Base-by-base conservation (phyloP, 768 basidiomycete species). In the Rickenella mellea region DNA sequence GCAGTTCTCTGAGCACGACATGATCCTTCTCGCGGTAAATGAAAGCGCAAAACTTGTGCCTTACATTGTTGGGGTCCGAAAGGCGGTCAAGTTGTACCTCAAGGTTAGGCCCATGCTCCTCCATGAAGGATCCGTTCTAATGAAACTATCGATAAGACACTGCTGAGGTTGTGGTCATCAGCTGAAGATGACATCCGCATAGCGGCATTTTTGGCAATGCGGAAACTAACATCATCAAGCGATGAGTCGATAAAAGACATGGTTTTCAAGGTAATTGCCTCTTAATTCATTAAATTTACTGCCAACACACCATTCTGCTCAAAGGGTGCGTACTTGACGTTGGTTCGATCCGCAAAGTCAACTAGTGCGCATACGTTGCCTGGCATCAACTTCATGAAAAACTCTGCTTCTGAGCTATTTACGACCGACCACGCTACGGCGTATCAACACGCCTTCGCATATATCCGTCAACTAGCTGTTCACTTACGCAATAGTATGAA, bases 361-460 rank as follows among this genome's bases (percentile, higher is more conserved):
- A 96, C 91, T n/a, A 86, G 72, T 38, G 70, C 77, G 2, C 80
- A 94, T 61, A 90, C 85, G 3, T 67, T 98, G 7, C 92, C 94
- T 17, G 79, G 86, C 2, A 85, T 98, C 61, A 94, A 87, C 53
- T 65, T 98, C 32, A 94, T 97, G 90, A 99, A 99, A 62, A 96
- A 98, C 59, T 88, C 92, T 5, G 94, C 93, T 0, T 85, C 88
- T 1, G 92, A 96, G 55, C 66, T 98, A 1, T 99, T 87, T 64
- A 83, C 80, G 49, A 62, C 91, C 40, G 71, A 85, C 52, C 83
- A 81, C 46, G 69, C 73, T 11, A 62, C 69, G 7, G 70, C 88
- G 9, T 98, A 98, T 60, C 91, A 92, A 52, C 92, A 96, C 53
- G 91, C 91, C 2, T 99, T 98, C 65, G 82, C 83, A 7, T 97